phyloP scores from a whole-genome alignment of 495 filamentous ascomycete species.

The Rhypophila decipiens region DNA sequence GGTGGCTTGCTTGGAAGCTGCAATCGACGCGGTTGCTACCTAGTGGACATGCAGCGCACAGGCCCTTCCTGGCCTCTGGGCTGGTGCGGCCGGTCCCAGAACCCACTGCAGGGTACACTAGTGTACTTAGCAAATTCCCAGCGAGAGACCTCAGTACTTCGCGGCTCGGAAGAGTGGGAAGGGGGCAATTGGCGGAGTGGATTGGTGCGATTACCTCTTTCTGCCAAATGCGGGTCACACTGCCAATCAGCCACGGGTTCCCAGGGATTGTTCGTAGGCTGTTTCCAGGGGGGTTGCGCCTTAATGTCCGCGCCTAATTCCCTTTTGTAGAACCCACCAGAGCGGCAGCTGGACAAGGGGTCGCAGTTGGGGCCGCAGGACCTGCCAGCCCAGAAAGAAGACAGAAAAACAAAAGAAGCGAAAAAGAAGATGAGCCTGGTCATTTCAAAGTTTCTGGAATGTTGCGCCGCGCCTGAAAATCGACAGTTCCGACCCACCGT shows the following conservation, averaged over 20 bases:
- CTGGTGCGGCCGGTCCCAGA: constrained; percentile 8
- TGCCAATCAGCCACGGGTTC: constrained; percentile 8
- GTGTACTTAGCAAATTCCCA: neutral
- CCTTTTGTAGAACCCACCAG: constrained; percentile 7
- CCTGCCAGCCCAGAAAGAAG: constrained; percentile 1
- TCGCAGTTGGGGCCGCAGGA: constrained; percentile 26
- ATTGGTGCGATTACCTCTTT: constrained; percentile 6
- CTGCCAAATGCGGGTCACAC: constrained; percentile 8
- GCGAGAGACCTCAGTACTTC: constrained; percentile 1
- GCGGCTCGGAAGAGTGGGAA: neutral
- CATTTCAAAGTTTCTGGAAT: neutral
- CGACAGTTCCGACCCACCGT: neutral
- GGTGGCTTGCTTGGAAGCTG: constrained; percentile 9
- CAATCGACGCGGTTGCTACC: constrained; percentile 9
- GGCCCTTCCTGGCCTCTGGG: neutral
- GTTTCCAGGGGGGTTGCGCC: neutral
- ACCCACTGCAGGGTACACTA: neutral
- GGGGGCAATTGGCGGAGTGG: neutral
- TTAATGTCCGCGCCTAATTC: constrained; percentile 8
- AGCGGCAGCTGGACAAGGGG: constrained; percentile 10
- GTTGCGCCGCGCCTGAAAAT: neutral
- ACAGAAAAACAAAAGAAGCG: neutral
- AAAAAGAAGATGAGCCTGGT: neutral
- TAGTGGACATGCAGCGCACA: constrained; percentile 11
- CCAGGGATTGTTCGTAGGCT: neutral